Conservation (phyloP, 2,329 filamentous ascomycete genomes). For the Microthyrium microscopicum region DNA sequence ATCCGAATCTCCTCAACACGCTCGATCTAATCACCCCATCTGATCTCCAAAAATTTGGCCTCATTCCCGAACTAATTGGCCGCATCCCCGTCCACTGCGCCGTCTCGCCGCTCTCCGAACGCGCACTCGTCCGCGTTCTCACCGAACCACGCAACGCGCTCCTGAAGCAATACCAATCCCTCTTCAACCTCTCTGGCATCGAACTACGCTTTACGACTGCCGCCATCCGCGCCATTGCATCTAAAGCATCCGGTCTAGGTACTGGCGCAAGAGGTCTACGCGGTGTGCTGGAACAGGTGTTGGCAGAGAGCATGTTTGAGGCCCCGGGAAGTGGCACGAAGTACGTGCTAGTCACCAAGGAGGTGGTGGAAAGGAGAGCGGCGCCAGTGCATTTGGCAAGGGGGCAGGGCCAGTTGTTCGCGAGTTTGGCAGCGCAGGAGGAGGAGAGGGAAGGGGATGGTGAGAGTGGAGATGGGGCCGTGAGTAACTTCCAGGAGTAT, state of each 20-base stretch:
- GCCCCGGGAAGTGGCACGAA: slow-evolving; percentile 22
- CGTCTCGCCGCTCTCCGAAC: slow-evolving; percentile 54
- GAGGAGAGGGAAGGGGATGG: slow-evolving; percentile 21
- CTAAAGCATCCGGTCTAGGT: slow-evolving; percentile 47
- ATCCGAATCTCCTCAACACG: slow-evolving; percentile 28
- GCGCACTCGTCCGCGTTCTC: slow-evolving; percentile 64
- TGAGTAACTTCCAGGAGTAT: slow-evolving; percentile 29
- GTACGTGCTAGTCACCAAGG: slow-evolving; percentile 29
- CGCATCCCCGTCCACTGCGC: slow-evolving; percentile 82
- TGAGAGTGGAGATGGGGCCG: slow-evolving; percentile 14
- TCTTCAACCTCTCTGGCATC: slow-evolving; percentile 65
- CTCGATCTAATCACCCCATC: slow-evolving; percentile 59
- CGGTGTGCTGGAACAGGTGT: slow-evolving; percentile 30
- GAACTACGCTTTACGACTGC: slow-evolving; percentile 69
- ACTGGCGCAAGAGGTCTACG: slow-evolving; percentile 46
- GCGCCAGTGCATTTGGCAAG: slow-evolving; percentile 27
- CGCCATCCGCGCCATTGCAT: slow-evolving; percentile 67
- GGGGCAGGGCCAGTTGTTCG: slow-evolving; percentile 14
- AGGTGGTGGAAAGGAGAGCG: slow-evolving; percentile 25
- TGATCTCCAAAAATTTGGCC: slow-evolving; percentile 70
- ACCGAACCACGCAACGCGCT: slow-evolving; percentile 85
- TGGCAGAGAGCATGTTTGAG: slow-evolving; percentile 31
- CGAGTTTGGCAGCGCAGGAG: slow-evolving; percentile 22
- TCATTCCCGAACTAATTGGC: slow-evolving; percentile 93
- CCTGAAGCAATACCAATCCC: slow-evolving; percentile 70